These are phyloP conservation scores for Fraxinus dipetala DNA, from an alignment of 305 asterid species.

Conservation along the genomic window DNA sequence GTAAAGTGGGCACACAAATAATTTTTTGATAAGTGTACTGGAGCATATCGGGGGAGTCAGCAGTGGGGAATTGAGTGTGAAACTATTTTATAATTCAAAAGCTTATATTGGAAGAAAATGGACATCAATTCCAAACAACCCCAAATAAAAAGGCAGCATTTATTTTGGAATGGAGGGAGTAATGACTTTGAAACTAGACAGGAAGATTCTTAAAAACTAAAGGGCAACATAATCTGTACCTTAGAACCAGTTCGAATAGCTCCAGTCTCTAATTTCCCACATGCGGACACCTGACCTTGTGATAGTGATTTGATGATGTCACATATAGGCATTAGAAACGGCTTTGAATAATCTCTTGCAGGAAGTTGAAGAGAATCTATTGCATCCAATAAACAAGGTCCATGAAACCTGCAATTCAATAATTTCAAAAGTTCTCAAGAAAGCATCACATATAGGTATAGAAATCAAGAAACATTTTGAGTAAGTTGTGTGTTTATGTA, in stretches of 20 bases:
- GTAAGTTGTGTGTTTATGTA: neutral
- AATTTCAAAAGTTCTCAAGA: constrained; percentile 17
- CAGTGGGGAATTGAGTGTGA: neutral
- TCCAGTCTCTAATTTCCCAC: constrained; percentile 92
- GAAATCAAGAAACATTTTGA: neutral
- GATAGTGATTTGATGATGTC: constrained; percentile 79
- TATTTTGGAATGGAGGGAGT: constrained; percentile 17
- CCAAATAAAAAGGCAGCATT: constrained; percentile 7
- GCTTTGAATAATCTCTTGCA: constrained; percentile 72
- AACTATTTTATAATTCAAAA: neutral
- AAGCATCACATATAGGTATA: neutral
- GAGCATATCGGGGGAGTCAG: neutral
- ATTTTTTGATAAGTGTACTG: neutral
- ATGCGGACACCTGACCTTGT: constrained; percentile 69
- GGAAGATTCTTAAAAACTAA: constrained; percentile 11
- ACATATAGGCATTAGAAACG: constrained; percentile 75
- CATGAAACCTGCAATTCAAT: constrained; percentile 62
- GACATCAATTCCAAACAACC: constrained; percentile 15
- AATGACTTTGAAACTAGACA: constrained; percentile 2
- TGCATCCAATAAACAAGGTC: constrained; percentile 78
- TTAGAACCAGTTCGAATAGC: constrained; percentile 75
- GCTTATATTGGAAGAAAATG: neutral
- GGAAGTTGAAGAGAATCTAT: constrained; percentile 90
- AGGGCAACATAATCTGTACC: constrained; percentile 42
- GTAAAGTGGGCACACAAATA: neutral